phyloP scores from a whole-genome alignment of 148 eudicot genomes.

The Arctostaphylos glauca region DNA sequence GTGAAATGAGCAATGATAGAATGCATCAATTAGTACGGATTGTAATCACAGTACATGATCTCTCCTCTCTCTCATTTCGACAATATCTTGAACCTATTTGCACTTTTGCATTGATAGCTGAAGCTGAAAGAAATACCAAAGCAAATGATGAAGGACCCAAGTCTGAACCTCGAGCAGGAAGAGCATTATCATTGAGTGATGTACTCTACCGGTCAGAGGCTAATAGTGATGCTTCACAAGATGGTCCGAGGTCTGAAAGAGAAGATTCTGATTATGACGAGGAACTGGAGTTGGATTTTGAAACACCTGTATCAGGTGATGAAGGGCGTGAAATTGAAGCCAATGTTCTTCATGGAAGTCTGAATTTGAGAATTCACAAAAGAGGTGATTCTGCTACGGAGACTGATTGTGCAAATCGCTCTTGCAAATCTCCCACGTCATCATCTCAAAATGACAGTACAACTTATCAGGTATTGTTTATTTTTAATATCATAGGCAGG shows the following conservation, averaged over 20 bases:
- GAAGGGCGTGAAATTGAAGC: slow-evolving; percentile 67
- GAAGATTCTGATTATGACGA: slow-evolving; percentile 94
- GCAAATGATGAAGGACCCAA: slow-evolving; percentile 46
- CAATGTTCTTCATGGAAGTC: slow-evolving; percentile 60
- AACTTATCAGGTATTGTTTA: slow-evolving; percentile 51
- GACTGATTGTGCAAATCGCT: slow-evolving; percentile 48
- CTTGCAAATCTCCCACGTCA: slow-evolving; percentile 50
- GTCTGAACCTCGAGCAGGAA: slow-evolving; percentile 52
- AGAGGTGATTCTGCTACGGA: slow-evolving; percentile 46
- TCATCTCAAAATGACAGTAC: slow-evolving; percentile 44
- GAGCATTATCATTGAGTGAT: slow-evolving; percentile 74
- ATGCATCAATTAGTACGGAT: neutral
- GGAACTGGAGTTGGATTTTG: slow-evolving; percentile 84
- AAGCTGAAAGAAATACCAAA: slow-evolving; percentile 56
- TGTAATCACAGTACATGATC: neutral
- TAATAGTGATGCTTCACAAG: slow-evolving; percentile 75
- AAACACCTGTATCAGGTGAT: slow-evolving; percentile 72
- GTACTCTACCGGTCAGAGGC: slow-evolving; percentile 66
- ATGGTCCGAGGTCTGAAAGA: slow-evolving; percentile 77
- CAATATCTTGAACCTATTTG: neutral
- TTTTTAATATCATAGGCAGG: neutral
- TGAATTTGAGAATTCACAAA: slow-evolving; percentile 72
- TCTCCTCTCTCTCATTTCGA: neutral
- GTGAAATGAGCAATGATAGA: neutral
- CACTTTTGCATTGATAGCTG: slow-evolving; percentile 37